Evolutionary conservation across 176 grass and related monocot species (phyloP), one percentile per base, ranked within the genome.

Genomic region (Triticum aestivum): DNA sequence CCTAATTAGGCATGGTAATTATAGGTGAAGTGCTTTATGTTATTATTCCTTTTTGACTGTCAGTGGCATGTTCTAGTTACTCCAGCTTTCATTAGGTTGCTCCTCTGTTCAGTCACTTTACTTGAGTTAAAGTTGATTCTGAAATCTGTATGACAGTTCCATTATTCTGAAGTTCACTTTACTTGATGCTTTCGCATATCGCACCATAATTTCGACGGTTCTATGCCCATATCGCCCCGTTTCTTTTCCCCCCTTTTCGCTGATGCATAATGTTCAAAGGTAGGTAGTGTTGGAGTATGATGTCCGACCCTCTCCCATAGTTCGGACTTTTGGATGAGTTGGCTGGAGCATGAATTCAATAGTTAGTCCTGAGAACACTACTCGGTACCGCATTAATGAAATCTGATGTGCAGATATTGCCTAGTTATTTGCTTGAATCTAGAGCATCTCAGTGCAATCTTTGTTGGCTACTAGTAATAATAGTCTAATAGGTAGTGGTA

Each of bases 21-120:
- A 47, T 47, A 59, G 23, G 32, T 8, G 5, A 52, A 11, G 6
- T 17, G 67, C 77, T 82, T 81, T 86, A 72, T 20, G 29, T 47
- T 29, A 20, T 21, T 12, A 7, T 54, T 18, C 18, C 27, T 27
- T 74, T 30, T 23, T 86, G 20, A 35, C 42, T 30, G 32, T 13
- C 38, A 75, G 45, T 6, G 27, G 54, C 21, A 4, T 8, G 11
- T n/a, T 82, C 17, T 52, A 77, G 71, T 45, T 12, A 2, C 41
- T 74, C 41, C 6, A 83, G 58, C 33, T 79, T 85, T 44, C 44
- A 33, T 56, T 85, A n/a, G 66, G 17, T 79, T 87, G 44, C 37
- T 75, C 34, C n/a, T 75, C n/a, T 85, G 52, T 56, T 6, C 29
- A 69, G 12, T 17, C 41, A 32, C 4, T 41, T 56, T 17, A 5